A percentile compares a stretch with the other conserved stretches of the same genome.
These are phyloP conservation scores for Teratosphaeria epicoccoides DNA, from an alignment of 2,329 filamentous ascomycete species.

Conservation along the genomic window DNA sequence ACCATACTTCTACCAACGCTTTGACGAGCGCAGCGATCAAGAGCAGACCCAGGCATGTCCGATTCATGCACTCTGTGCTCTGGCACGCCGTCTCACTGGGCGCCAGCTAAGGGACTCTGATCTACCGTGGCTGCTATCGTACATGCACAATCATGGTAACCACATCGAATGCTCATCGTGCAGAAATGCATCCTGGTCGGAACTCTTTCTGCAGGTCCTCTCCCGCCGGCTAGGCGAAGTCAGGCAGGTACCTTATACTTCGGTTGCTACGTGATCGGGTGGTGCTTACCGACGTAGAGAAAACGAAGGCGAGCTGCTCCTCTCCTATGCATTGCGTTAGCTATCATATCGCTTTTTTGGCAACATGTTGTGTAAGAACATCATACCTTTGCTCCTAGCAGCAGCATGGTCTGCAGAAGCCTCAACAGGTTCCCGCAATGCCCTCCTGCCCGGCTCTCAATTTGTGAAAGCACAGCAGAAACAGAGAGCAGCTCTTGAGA, in stretches of 20 bases:
- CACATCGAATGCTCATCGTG: background rate
- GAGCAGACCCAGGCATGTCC: background rate
- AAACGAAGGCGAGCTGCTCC: background rate
- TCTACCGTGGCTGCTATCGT: background rate
- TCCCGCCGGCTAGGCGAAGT: background rate
- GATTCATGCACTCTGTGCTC: background rate
- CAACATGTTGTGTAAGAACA: background rate
- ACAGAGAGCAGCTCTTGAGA: background rate
- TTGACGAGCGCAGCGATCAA: background rate
- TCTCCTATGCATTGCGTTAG: background rate
- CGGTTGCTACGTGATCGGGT: background rate
- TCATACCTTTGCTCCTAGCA: slow-evolving; percentile 1
- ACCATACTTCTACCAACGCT: background rate
- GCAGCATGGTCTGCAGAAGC: slow-evolving; percentile 3
- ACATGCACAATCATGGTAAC: background rate
- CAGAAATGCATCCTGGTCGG: background rate
- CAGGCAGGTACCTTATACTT: background rate
- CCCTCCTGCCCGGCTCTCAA: background rate
- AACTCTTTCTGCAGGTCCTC: background rate
- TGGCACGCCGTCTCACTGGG: background rate
- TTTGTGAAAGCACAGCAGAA: background rate
- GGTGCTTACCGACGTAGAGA: background rate
- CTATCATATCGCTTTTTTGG: no score
- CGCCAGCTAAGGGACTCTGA: no score
- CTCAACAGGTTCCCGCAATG: slow-evolving; percentile 3